Conservation (phyloP, 371 early-diverging fungal species). For the Mortierella polycephala region DNA sequence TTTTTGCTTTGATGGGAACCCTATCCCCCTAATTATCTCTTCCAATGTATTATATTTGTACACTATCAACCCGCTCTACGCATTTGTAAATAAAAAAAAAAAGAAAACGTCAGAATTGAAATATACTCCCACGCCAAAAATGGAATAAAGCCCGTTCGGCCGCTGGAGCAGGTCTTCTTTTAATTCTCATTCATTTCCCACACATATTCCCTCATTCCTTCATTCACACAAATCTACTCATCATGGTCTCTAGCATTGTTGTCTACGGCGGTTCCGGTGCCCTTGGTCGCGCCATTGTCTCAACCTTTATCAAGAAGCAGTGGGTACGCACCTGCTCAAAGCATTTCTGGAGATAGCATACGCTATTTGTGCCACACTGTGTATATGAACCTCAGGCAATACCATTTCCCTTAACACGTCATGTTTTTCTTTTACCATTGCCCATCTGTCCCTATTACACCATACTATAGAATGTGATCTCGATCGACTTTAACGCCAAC, state of each 20-base stretch:
- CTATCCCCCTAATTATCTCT: neutral
- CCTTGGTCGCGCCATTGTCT: slow-evolving; percentile 83
- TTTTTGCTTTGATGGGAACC: no score
- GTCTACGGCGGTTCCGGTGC: slow-evolving; percentile 95
- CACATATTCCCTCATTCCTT: neutral
- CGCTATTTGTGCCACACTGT: no score
- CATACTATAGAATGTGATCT: slow-evolving; percentile 73
- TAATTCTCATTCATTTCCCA: neutral
- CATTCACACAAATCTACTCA: neutral
- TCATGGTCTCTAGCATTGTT: slow-evolving; percentile 70
- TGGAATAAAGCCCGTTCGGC: neutral
- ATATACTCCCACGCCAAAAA: neutral
- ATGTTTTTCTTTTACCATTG: slow-evolving; percentile 6
- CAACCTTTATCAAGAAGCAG: slow-evolving; percentile 73
- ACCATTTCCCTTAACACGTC: neutral
- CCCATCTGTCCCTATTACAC: neutral
- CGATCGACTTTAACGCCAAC: slow-evolving; percentile 82
- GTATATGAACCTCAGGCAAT: no score
- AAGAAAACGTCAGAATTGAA: neutral
- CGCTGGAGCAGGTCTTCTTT: no score
- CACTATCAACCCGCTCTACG: neutral
- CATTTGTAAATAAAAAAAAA: neutral
- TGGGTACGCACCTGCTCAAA: slow-evolving; percentile 66
- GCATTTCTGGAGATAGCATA: no score
- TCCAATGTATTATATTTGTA: neutral